Base-by-base conservation (phyloP, 139 green algal genomes). In the Picochlorum sp. region DNA sequence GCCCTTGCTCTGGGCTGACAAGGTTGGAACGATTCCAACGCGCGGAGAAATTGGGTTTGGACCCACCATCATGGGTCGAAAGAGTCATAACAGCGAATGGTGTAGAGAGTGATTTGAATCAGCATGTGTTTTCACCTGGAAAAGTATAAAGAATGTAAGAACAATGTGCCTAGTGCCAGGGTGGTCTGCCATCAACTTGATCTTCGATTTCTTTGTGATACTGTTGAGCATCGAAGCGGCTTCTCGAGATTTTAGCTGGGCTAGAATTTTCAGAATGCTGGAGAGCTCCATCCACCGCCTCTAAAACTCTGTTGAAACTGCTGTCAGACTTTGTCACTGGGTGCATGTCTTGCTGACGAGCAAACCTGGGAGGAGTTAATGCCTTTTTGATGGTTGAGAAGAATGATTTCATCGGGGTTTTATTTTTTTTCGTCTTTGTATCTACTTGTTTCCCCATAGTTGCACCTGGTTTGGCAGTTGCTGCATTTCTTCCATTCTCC, bases 1-100 rank as follows among this genome's bases (percentile, higher is more conserved):
- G 71, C 6, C 71, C 71, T 15, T 51, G 61, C 23, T 51, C 24
- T 16, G 64, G 64, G 18, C 61, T 77, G 46, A 73, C 56, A 10
- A 57, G 71, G 10, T 51, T 72, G 21, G 37, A 73, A 28, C 46
- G 71, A 4, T 77, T 56, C 52, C 57, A 77, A 24, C 57, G 71
- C 18, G 71, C 71, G 3, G 37, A 26, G 3, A 73, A 69, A 47
- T 56, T 77, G 38, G 71, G 71, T 20, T 58, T 77, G 9, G 50
- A 56, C 13, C 71, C 71, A 20, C 71, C 71, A 1, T 10, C 46
- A 14, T 63, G 65, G 26, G 49, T 76, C 20, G 61, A 58, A n/a
- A 46, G 10, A 14, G 18, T 21, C 9, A 66, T 66, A 44, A n/a
- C 11, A 44, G 16, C 2, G 14, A 13, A 66, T 23, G 37, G 61